Conservation (phyloP, 2,329 filamentous ascomycete genomes). For the Sclerotiophoma versabilis region DNA sequence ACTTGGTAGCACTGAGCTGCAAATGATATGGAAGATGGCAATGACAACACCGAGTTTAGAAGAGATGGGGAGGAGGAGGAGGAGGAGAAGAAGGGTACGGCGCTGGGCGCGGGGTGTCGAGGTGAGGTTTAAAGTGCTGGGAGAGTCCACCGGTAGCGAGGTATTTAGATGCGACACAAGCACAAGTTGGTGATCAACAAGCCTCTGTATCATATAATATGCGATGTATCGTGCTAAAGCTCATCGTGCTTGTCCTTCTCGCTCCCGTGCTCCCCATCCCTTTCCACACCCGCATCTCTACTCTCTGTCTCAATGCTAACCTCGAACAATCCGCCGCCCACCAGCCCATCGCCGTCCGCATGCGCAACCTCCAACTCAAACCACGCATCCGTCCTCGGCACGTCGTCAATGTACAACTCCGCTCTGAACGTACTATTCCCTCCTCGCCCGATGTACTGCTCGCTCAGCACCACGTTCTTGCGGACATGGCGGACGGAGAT, state of each 20-base stretch:
- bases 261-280: not conserved
- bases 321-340: slow-evolving; percentile 30
- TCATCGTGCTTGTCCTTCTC: slow-evolving; percentile 3
- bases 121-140: too few species aligned
- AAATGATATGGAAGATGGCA: too few species aligned
- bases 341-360: slow-evolving; percentile 19
- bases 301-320: slow-evolving; percentile 27
- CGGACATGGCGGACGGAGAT: slow-evolving; percentile 27
- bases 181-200: too few species aligned
- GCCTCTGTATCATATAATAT: not conserved
- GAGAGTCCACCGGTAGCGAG: too few species aligned
- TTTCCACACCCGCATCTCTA: not conserved
- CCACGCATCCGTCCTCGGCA: slow-evolving; percentile 32
- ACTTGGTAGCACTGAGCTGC: too few species aligned
- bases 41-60: too few species aligned
- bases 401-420: slow-evolving; percentile 23
- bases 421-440: slow-evolving; percentile 28
- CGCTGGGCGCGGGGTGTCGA: too few species aligned
- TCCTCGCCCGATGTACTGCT: slow-evolving; percentile 23
- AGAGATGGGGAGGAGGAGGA: too few species aligned
- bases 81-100: too few species aligned
- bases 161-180: too few species aligned
- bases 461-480: slow-evolving; percentile 23
- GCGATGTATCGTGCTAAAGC: not conserved
- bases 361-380: slow-evolving; percentile 34